Base-by-base conservation (phyloP, 2,329 filamentous ascomycete species). In the Tolypocladium guangdongense region DNA sequence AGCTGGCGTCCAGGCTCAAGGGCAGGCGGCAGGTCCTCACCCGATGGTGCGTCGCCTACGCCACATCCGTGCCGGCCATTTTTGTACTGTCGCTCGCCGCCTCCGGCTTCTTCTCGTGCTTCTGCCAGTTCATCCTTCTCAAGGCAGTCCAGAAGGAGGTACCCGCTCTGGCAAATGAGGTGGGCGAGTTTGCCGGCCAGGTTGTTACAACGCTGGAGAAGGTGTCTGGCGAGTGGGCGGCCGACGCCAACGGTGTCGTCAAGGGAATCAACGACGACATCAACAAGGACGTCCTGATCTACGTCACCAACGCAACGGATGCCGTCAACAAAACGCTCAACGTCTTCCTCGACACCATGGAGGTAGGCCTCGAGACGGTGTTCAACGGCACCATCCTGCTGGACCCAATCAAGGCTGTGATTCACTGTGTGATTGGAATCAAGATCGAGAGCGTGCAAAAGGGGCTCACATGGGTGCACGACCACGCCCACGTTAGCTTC, bases 391-490 rank as follows among this genome's bases (percentile, higher is more conserved):
- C 92, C 0, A 72, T 91, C 43, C 83, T 96, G 45, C 80, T 90
- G 59, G 81, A 85, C 32, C 88, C 90, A 0, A 84, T 96, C 63
- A 77, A 83, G 63, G 86, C 88, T 45, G 82, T 96, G 36, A 78
- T 96, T 57, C 81, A 88, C 64, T 97, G 93, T 65, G 77, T 97
- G n/a, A 82, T 97, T 58, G 83, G 86, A 8, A 77, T 95, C 64
- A 97, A 97, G 74, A 78, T 97, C 57, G 83, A 88, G 59, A 81
- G 84, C 24, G 82, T 99, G 59, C 83, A 97, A 67, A 86, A 87
- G 64, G 93, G 87, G 14, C 77, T 97, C n/a, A 95, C 88, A 1
- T 99, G 92, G 92, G 87, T 96, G 12, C 82, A 88, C 62, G 86
- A 97, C 60, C 75, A 97, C 66, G 90, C 93, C 4, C 81, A 93